A percentile compares a stretch with the other conserved stretches of the same genome.
Evolutionary conservation across 257 asterid species (phyloP).

Genomic region (Ballota nigra): DNA sequence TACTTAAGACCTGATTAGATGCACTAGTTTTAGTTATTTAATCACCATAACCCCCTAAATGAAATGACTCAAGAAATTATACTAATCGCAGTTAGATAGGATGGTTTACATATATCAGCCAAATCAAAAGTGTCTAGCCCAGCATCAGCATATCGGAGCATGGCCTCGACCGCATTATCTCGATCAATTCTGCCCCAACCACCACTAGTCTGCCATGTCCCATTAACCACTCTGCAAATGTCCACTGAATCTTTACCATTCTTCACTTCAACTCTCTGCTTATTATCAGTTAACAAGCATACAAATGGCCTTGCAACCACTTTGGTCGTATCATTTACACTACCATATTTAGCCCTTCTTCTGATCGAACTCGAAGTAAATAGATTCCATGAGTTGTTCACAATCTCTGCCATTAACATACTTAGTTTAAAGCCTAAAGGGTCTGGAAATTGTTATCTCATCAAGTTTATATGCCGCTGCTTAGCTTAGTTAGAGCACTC

Average conservation of each 20-base stretch:
- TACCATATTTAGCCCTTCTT: constrained; percentile 25
- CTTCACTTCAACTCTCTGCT: constrained; percentile 49
- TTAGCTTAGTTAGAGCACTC: no score
- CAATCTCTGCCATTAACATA: constrained; percentile 41
- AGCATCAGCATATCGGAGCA: constrained; percentile 72
- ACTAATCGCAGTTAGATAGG: not conserved
- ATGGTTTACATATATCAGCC: constrained; percentile 71
- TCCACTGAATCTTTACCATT: constrained; percentile 72
- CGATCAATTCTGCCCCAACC: constrained; percentile 75
- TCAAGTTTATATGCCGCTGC: not conserved
- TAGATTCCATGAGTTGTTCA: constrained; percentile 34
- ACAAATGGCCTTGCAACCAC: constrained; percentile 34
- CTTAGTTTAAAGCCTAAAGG: not conserved
- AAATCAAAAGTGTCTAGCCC: constrained; percentile 73
- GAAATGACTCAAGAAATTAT: constrained; percentile 5
- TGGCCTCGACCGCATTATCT: constrained; percentile 62
- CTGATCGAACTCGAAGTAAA: constrained; percentile 29
- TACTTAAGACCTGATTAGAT: constrained; percentile 1
- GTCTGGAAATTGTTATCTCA: constrained; percentile 19
- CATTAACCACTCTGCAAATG: constrained; percentile 78
- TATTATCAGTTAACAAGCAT: constrained; percentile 51
- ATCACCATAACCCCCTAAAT: not conserved
- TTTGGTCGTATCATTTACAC: constrained; percentile 29
- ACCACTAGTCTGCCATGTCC: constrained; percentile 86
- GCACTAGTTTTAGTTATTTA: not conserved